Evolutionary conservation across 2,329 filamentous ascomycete species (phyloP), one percentile per base, ranked within the genome.

Genomic region (Aspergillus awamori): DNA sequence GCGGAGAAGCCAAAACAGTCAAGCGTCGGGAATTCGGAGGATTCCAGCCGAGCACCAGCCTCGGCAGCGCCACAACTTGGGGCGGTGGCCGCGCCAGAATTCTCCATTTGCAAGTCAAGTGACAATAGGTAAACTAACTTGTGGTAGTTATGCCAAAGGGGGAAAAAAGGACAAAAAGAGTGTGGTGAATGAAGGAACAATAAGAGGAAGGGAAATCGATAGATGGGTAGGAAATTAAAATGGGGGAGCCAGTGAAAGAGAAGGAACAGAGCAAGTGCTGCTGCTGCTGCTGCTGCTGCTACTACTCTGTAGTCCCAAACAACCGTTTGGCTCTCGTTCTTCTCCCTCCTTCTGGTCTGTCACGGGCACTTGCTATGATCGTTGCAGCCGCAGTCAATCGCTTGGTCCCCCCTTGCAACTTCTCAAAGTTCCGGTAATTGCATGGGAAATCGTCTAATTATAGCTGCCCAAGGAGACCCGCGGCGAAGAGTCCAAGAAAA

Each of bases 21-120:
- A 69, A 69, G 67, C 62, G 61, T 61, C 63, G 67, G 65, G 65
- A 51, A 43, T 36, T 62, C 67, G 65, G 69, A 64, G 45, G 49
- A 55, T 45, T 53, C 41, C 17, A 48, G 63, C 67, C 63, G 67
- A 57, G 17, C 55, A 52, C 64, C 62, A 63, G 57, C 61, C 58
- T 61, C 62, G 38, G 58, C 59, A 47, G 56, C 36, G 45, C 56
- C 59, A 57, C 62, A 33, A 49, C 24, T 17, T 48, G 51, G 39
- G 60, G 54, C 62, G 59, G 61, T 63, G 59, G 58, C 57, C 13
- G 53, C 24, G 26, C 45, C 24, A 38, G 28, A 7, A 38, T 48
- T 48, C 51, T 64, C 60, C 61, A 64, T 63, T 26, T 55, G 22
- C 13, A 17, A 39, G 43, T 39, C 45, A 15, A 17, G 24, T 22